Evolutionary conservation across 1,284 basidiomycete genomes (phyloP).

Genomic region (Moesziomyces sp.): DNA sequence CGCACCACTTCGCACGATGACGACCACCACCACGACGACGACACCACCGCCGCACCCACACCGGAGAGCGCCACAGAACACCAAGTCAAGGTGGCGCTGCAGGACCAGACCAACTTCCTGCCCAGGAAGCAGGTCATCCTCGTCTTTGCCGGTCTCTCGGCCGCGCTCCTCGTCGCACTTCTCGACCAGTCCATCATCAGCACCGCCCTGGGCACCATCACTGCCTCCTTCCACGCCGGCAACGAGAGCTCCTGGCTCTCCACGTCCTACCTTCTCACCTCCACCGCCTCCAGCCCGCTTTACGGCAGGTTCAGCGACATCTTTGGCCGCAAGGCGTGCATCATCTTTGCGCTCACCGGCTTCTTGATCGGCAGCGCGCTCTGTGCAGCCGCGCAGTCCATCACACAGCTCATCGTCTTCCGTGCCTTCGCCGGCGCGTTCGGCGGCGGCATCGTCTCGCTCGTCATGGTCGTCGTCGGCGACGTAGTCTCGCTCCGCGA

Average conservation of each 20-base stretch:
- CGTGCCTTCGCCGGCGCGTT: slow-evolving; percentile 76
- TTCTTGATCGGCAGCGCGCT: slow-evolving; percentile 70
- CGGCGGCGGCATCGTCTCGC: slow-evolving; percentile 76
- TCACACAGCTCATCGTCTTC: slow-evolving; percentile 79
- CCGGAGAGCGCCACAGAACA: slow-evolving; percentile 31
- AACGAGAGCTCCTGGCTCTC: slow-evolving; percentile 70
- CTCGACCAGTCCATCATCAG: slow-evolving; percentile 68
- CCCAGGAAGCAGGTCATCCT: slow-evolving; percentile 76
- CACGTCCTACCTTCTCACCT: slow-evolving; percentile 68
- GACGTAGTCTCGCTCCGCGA: slow-evolving; percentile 55
- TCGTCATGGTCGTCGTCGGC: slow-evolving; percentile 71
- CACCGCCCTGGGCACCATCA: slow-evolving; percentile 66
- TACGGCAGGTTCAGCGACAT: slow-evolving; percentile 74
- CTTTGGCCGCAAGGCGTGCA: slow-evolving; percentile 75
- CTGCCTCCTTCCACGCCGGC: slow-evolving; percentile 44
- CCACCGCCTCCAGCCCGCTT: slow-evolving; percentile 67
- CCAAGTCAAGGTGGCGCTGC: slow-evolving; percentile 68
- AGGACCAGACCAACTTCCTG: slow-evolving; percentile 81
- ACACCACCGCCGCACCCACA: slow-evolving; percentile 28
- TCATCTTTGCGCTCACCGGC: slow-evolving; percentile 76
- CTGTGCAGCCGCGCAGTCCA: slow-evolving; percentile 62
- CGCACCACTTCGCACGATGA: slow-evolving; percentile 1
- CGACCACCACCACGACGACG: slow-evolving; percentile 16
- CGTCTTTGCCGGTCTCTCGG: slow-evolving; percentile 75
- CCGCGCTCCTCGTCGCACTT: slow-evolving; percentile 58